Evolutionary conservation across 805 yeast species (phyloP).

Genomic region (Nadsonia fulvescens): DNA sequence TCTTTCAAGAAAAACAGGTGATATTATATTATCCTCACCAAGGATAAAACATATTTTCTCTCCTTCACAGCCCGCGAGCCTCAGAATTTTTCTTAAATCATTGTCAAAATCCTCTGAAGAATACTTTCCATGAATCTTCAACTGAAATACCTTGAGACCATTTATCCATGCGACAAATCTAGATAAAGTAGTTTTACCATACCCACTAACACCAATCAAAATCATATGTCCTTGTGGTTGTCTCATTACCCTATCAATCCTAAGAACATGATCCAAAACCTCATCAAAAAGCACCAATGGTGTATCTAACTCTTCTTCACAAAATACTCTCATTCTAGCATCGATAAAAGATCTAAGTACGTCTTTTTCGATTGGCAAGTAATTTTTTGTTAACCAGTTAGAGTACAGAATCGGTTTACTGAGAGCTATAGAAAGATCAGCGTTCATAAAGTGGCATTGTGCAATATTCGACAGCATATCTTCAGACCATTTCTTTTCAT

Average conservation of each 20-base stretch:
- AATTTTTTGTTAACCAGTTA: conserved; percentile 53
- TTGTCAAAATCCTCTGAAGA: conserved; percentile 47
- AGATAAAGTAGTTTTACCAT: conserved; percentile 58
- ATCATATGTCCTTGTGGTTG: conserved; percentile 86
- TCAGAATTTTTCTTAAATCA: conserved; percentile 36
- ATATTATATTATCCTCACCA: conserved; percentile 64
- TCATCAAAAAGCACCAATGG: conserved; percentile 49
- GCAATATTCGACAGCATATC: conserved; percentile 15
- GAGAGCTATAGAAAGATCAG: conserved; percentile 21
- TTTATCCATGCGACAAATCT: conserved; percentile 86
- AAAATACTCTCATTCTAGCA: conserved; percentile 49
- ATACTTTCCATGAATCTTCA: conserved; percentile 38
- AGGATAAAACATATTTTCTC: conserved; percentile 53
- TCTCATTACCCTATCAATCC: conserved; percentile 65
- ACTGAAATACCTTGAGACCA: conserved; percentile 44
- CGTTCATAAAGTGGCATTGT: conserved; percentile 18
- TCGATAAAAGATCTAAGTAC: conserved; percentile 36
- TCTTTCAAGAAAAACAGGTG: conserved; percentile 67
- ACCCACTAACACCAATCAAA: conserved; percentile 62
- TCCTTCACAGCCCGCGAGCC: conserved; percentile 32
- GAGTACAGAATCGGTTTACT: conserved; percentile 45
- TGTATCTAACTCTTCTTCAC: conserved; percentile 59
- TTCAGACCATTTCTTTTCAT: conserved; percentile 34
- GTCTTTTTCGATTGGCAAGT: conserved; percentile 32
- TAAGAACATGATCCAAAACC: conserved; percentile 51